Percentiles rank a stretch among this genome's conserved stretches.
Conservation (phyloP, 495 filamentous ascomycete species). For the Entonaema liquescens region DNA sequence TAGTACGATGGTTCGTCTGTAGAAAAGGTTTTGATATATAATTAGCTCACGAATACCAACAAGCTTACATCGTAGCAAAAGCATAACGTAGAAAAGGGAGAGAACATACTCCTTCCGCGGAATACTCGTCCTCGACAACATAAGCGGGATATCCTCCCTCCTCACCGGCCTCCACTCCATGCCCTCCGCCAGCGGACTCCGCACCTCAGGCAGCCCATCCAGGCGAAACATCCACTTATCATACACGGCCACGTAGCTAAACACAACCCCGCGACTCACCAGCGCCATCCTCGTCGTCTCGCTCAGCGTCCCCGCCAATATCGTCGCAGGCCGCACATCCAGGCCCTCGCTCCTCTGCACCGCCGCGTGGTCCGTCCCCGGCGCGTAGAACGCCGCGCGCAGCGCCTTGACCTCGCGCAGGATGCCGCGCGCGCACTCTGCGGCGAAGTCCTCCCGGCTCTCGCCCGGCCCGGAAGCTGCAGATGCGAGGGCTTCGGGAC, state of each 20-base stretch:
- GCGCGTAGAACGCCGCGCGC: slow-evolving; percentile 30
- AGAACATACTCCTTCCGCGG: slow-evolving; percentile 48
- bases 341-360: not conserved
- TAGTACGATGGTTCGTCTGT: slow-evolving; percentile 48
- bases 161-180: slow-evolving; percentile 47
- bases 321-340: slow-evolving; percentile 1
- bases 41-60: not conserved
- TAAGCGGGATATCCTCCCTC: slow-evolving; percentile 46
- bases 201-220: slow-evolving; percentile 38
- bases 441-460: too few relatives aligned
- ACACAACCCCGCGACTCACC: slow-evolving; percentile 32
- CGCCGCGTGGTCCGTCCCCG: not conserved
- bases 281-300: slow-evolving; percentile 44
- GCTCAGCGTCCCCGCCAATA: slow-evolving; percentile 49
- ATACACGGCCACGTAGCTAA: slow-evolving; percentile 41
- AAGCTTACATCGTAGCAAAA: not conserved
- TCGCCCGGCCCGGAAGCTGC: too few relatives aligned
- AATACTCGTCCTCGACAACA: slow-evolving; percentile 48
- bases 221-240: slow-evolving; percentile 56
- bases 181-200: slow-evolving; percentile 23
- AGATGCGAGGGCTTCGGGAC: too few relatives aligned
- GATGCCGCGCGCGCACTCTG: slow-evolving; percentile 10
- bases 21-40: too few relatives aligned
- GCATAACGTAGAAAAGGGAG: slow-evolving; percentile 1
- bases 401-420: slow-evolving; percentile 34